phyloP scores from a whole-genome alignment of 2,329 filamentous ascomycete genomes.

The Davidsoniella australis region DNA sequence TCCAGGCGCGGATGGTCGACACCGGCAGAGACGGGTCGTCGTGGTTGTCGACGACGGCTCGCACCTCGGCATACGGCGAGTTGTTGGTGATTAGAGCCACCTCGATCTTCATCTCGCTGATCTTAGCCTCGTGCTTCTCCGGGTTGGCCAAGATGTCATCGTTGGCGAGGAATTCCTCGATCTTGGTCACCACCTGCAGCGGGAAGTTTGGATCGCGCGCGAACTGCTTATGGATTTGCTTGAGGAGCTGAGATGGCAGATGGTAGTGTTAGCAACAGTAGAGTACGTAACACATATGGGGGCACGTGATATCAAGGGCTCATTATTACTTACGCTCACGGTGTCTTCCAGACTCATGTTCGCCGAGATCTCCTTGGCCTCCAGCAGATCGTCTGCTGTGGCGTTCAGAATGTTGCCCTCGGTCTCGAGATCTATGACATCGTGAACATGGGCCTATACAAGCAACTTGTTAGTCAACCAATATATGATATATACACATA shows the following conservation, averaged over 20 bases:
- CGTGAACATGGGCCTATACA: no score
- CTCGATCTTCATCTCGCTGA: slow-evolving; percentile 35
- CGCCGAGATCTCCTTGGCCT: slow-evolving; percentile 24
- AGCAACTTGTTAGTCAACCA: no score
- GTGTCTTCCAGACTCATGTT: slow-evolving; percentile 21
- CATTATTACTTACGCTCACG: slow-evolving; percentile 15
- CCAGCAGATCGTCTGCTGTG: slow-evolving; percentile 27
- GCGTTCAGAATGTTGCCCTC: slow-evolving; percentile 18
- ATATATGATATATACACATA: no score
- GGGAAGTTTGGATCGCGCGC: slow-evolving; percentile 24
- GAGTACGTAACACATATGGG: background rate
- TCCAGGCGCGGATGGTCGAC: slow-evolving; percentile 35
- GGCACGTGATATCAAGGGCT: no score
- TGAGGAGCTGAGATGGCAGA: slow-evolving; percentile 18
- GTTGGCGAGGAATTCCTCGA: slow-evolving; percentile 20
- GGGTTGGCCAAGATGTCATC: slow-evolving; percentile 21
- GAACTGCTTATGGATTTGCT: slow-evolving; percentile 20
- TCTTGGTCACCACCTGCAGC: slow-evolving; percentile 20
- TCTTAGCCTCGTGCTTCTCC: slow-evolving; percentile 25
- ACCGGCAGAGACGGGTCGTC: slow-evolving; percentile 31
- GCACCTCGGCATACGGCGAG: slow-evolving; percentile 38
- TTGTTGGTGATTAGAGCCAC: slow-evolving; percentile 34
- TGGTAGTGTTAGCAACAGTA: background rate
- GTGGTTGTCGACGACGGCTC: slow-evolving; percentile 35
- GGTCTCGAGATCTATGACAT: no score